A percentile compares a stretch with the other conserved stretches of the same genome.
phyloP scores from a whole-genome alignment of 345 rosid genomes.

The Laguncularia racemosa region DNA sequence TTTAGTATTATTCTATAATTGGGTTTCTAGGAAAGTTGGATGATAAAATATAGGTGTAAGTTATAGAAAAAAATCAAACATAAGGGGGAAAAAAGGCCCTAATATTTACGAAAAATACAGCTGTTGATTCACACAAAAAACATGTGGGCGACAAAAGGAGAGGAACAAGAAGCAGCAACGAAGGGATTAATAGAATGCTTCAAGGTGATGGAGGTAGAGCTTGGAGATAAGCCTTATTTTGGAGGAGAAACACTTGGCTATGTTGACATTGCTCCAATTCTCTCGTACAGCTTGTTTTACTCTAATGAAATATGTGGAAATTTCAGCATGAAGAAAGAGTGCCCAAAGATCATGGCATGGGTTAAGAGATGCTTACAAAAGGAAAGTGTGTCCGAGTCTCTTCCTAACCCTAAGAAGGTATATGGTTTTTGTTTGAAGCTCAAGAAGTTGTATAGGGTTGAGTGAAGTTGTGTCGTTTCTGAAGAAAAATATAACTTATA shows the following conservation, averaged over 20 bases:
- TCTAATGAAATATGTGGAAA: neutral
- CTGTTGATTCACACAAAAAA: neutral
- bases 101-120: no score
- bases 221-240: slow-evolving; percentile 8
- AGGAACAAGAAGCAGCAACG: slow-evolving; percentile 8
- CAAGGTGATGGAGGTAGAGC: slow-evolving; percentile 10
- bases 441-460: slow-evolving; percentile 2
- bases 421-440: slow-evolving; percentile 1
- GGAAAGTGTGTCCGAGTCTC: slow-evolving; percentile 8
- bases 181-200: slow-evolving; percentile 3
- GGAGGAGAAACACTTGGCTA: slow-evolving; percentile 5
- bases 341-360: slow-evolving; percentile 1
- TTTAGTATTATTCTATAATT: no score
- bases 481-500: no score
- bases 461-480: neutral
- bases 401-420: slow-evolving; percentile 12
- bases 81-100: no score
- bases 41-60: no score
- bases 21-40: no score
- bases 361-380: neutral
- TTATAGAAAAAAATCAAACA: no score
- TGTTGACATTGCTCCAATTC: slow-evolving; percentile 3
- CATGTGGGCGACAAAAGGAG: slow-evolving; percentile 7
- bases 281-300: neutral
- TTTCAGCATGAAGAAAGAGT: neutral